phyloP scores from a whole-genome alignment of 352 stramenopile genomes.

The Globisporangium middletonii region DNA sequence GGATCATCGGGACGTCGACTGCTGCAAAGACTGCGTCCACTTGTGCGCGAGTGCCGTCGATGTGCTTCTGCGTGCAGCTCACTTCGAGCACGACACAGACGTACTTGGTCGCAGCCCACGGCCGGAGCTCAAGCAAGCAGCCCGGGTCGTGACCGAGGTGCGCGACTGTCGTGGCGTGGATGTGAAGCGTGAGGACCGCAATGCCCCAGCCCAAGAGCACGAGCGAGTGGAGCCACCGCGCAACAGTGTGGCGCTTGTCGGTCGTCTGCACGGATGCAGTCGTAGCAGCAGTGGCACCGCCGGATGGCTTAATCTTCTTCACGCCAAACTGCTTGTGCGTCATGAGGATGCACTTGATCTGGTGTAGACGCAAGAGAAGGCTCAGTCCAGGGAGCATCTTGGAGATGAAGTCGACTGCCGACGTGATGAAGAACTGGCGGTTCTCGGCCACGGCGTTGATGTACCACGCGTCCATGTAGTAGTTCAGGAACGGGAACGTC shows the following conservation, averaged over 20 bases:
- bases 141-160: constrained; percentile 1
- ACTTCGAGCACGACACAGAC: constrained; percentile 7
- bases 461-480: constrained; percentile 12
- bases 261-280: too few relatives aligned
- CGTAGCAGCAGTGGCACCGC: background rate
- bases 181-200: background rate
- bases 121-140: constrained; percentile 14
- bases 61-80: constrained; percentile 6
- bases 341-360: constrained; percentile 8
- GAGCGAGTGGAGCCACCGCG: constrained; percentile 1
- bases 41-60: background rate
- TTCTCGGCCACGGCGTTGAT: constrained; percentile 6
- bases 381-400: constrained; percentile 8
- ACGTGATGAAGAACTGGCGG: constrained; percentile 8
- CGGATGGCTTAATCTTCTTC: background rate
- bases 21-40: background rate
- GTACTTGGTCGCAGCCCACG: constrained; percentile 18
- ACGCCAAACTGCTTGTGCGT: constrained; percentile 3
- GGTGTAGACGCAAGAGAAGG: constrained; percentile 6
- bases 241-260: background rate
- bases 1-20: constrained; percentile 2
- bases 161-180: constrained; percentile 15
- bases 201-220: constrained; percentile 17
- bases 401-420: constrained; percentile 5
- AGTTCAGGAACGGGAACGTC: constrained; percentile 7